Conservation (phyloP, 768 basidiomycete species). For the Tephrocybe rancida region DNA sequence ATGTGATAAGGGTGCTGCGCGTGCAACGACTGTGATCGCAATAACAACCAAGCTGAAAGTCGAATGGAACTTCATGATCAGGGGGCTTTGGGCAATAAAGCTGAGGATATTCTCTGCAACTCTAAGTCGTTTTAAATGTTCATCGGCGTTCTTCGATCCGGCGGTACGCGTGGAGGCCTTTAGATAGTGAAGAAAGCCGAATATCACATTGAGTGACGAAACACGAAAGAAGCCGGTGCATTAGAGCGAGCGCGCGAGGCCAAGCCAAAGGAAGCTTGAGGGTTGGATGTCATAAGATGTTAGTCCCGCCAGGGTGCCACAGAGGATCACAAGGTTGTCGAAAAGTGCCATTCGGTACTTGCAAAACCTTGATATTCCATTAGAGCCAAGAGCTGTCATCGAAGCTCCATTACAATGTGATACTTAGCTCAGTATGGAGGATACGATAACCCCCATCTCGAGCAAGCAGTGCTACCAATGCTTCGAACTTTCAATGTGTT, state of each 20-base stretch:
- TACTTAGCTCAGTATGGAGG: not conserved
- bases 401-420: not conserved
- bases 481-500: too few relatives aligned
- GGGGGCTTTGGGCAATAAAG: not conserved
- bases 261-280: conserved; percentile 2
- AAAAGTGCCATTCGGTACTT: not conserved
- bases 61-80: conserved; percentile 18
- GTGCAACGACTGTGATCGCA: conserved; percentile 23
- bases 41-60: conserved; percentile 20
- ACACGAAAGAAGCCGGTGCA: not conserved
- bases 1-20: conserved; percentile 31
- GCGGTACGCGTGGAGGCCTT: not conserved
- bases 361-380: not conserved
- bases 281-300: conserved; percentile 1
- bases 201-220: too few relatives aligned
- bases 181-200: too few relatives aligned
- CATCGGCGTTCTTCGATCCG: not conserved
- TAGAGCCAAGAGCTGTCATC: not conserved
- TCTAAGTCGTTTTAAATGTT: not conserved
- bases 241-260: not conserved
- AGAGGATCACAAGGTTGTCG: conserved; percentile 3
- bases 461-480: too few relatives aligned
- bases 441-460: too few relatives aligned
- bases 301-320: not conserved
- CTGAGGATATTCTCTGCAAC: not conserved